phyloP scores from a whole-genome alignment of 345 rosid species.

The Carallia brachiata region DNA sequence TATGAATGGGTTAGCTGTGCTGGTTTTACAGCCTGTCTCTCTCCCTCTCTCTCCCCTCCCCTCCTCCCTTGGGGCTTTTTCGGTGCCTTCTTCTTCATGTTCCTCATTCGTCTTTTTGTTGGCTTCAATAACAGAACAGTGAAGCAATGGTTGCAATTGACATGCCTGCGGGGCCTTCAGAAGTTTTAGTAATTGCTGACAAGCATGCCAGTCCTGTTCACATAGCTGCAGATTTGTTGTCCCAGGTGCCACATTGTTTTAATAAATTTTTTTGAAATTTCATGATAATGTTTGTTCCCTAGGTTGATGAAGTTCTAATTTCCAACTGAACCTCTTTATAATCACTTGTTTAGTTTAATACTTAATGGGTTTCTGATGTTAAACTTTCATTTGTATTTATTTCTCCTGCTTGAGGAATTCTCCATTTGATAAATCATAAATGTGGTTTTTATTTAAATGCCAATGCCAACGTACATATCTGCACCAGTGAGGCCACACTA shows the following conservation, averaged over 20 bases:
- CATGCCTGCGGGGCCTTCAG: conserved; percentile 99
- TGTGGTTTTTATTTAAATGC: too few relatives aligned
- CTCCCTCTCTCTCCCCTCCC: not conserved
- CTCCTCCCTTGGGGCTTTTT: not conserved
- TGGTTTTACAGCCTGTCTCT: not conserved
- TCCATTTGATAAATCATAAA: too few relatives aligned
- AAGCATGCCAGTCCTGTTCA: conserved; percentile 74
- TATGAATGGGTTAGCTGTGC: not conserved
- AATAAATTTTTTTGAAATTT: too few relatives aligned
- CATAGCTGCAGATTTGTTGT: conserved; percentile 90
- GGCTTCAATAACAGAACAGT: conserved; percentile 59
- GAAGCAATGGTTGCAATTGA: conserved; percentile 99
- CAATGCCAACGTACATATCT: too few relatives aligned
- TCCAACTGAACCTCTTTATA: too few relatives aligned
- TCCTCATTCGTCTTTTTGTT: not conserved
- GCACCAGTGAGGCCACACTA: too few relatives aligned
- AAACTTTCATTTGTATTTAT: too few relatives aligned
- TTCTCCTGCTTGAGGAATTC: too few relatives aligned
- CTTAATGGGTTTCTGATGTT: too few relatives aligned
- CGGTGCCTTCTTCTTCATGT: not conserved
- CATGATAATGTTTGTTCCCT: too few relatives aligned
- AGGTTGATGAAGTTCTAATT: too few relatives aligned
- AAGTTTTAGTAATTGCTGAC: conserved; percentile 91
- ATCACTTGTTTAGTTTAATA: too few relatives aligned
- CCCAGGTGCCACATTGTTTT: conserved; percentile 54